Base-by-base conservation (phyloP, 2,329 filamentous ascomycete genomes). In the Cercospora zeae-maydis region DNA sequence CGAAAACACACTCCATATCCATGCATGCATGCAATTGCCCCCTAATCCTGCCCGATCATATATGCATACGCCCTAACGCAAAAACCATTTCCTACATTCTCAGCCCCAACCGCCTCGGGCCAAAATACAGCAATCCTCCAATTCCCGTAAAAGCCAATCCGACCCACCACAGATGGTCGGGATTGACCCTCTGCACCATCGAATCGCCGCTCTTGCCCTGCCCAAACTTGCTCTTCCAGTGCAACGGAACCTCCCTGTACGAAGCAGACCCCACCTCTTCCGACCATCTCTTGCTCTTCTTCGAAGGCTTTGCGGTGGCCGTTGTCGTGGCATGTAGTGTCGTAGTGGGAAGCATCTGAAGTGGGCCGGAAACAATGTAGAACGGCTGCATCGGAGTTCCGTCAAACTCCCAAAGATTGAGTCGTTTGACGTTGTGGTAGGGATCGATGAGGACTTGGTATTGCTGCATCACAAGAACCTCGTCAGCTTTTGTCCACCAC, bases 321-420 rank as follows among this genome's bases (percentile, higher is more conserved):
- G 76, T 75, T 3, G 74, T 73, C 19, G 77, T 72, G 19, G 87
- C 85, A 70, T 89, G 87, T 63, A 91, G 78, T 0, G 86, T 89
- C 10, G 80, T 79, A 2, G 88, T 90, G 1, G 88, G 88, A 5
- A 90, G 82, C 87, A 91, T 91, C 71, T 86, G 77, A 0, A 88
- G 87, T 4, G 86, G 84, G 11, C 76, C 80, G 72, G 82, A 85
- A 66, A 82, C 83, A 51, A 89, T 80, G 75, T 88, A 91, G 80
- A 91, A 81, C 10, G 88, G 88, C 67, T 87, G 83, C 76, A 89
- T 78, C 10, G 86, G 87, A 1, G 84, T 76, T 62, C 88, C 88
- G 72, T 90, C 85, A 69, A 82, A 85, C 69, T 82, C 75, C 74
- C 80, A 87, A 51, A 91, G 81, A 67, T 89, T 85, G 24, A 91